phyloP scores from a whole-genome alignment of 164 flowering plant species.

The Annona cherimola region DNA sequence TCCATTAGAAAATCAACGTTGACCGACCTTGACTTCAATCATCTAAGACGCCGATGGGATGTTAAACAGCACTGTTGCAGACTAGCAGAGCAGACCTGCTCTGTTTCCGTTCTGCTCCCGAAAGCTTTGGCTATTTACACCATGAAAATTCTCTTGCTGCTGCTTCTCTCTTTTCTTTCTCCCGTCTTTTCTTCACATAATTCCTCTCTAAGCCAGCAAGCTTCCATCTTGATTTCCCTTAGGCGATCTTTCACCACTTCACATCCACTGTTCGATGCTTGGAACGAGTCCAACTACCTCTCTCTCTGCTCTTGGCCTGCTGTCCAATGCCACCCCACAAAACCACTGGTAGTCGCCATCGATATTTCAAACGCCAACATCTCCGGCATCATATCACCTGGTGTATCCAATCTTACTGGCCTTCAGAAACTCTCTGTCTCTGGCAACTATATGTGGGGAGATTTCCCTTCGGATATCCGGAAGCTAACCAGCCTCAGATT shows the following conservation, averaged over 20 bases:
- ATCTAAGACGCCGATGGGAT: too few species aligned
- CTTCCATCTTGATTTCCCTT: constrained; percentile 40
- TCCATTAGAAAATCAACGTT: too few species aligned
- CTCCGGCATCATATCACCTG: constrained; percentile 45
- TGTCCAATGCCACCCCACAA: constrained; percentile 36
- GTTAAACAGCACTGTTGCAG: too few species aligned
- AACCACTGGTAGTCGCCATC: constrained; percentile 28
- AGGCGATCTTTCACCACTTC: constrained; percentile 31
- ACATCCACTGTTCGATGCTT: constrained; percentile 23
- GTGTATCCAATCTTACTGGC: constrained; percentile 25
- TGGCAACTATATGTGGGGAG: constrained; percentile 37
- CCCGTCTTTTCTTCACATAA: constrained; percentile 15
- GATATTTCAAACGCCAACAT: constrained; percentile 45
- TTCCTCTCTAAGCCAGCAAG: constrained; percentile 34
- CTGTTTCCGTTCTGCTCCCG: constrained; percentile 9
- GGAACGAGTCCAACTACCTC: constrained; percentile 42
- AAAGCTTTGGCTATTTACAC: constrained; percentile 26
- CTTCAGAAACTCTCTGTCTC: constrained; percentile 39
- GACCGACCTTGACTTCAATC: too few species aligned
- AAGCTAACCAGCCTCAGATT: constrained; percentile 28
- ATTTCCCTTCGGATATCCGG: constrained; percentile 30
- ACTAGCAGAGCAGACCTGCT: constrained; percentile 10
- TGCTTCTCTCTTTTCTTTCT: too few species aligned
- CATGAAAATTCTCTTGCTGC: constrained; percentile 18
- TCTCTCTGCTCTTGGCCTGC: constrained; percentile 59